These are phyloP conservation scores for Diaporthe aspalathi DNA, from an alignment of 2,329 filamentous ascomycete species.

Conservation along the genomic window DNA sequence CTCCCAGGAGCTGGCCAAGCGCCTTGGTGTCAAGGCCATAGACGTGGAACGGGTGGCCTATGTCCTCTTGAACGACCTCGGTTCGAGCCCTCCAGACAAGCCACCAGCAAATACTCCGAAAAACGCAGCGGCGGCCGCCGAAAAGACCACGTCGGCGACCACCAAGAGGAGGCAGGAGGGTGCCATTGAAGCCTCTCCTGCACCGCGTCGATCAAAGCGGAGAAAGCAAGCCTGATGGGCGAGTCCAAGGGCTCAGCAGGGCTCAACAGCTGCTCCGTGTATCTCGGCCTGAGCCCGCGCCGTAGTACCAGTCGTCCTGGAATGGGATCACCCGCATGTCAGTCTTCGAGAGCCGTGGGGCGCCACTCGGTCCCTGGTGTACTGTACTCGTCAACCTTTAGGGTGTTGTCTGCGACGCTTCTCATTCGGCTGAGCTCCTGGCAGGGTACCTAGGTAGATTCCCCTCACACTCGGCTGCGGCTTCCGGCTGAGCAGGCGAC, in stretches of 20 bases:
- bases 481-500: neutral
- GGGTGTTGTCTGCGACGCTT: slow-evolving; percentile 2
- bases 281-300: neutral
- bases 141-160: neutral
- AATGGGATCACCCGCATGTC: slow-evolving; percentile 1
- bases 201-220: slow-evolving; percentile 35
- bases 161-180: slow-evolving; percentile 33
- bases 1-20: slow-evolving; percentile 56
- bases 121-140: slow-evolving; percentile 10
- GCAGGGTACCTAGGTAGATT: neutral
- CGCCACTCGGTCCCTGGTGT: neutral
- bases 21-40: slow-evolving; percentile 66
- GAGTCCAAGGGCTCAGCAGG: neutral
- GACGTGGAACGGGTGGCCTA: slow-evolving; percentile 79
- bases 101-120: slow-evolving; percentile 10
- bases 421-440: neutral
- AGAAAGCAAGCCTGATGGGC: slow-evolving; percentile 21
- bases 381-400: neutral
- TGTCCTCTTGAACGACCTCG: slow-evolving; percentile 66
- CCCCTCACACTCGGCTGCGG: neutral
- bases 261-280: slow-evolving; percentile 11
- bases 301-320: neutral
- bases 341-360: neutral
- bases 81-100: slow-evolving; percentile 1
- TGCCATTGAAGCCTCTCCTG: slow-evolving; percentile 18